Evolutionary conservation across 352 stramenopile species (phyloP).

Genomic region (Pythium sp.): DNA sequence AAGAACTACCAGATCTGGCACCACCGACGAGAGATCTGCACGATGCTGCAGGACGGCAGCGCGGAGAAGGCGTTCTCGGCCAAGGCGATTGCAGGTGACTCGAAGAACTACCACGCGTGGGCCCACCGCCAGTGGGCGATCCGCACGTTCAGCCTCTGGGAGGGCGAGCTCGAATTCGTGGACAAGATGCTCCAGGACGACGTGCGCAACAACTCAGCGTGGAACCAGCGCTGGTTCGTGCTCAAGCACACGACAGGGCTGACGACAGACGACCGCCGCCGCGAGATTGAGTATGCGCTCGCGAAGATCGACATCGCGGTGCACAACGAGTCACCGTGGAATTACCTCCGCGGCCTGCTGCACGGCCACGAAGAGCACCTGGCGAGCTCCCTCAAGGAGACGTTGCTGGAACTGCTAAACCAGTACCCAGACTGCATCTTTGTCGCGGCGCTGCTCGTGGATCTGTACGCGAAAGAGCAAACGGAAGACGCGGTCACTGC

Average conservation of each 20-base stretch:
- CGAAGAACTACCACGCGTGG: slow-evolving; percentile 99
- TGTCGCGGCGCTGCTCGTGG: slow-evolving; percentile 64
- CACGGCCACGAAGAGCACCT: slow-evolving; percentile 49
- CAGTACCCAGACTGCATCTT: slow-evolving; percentile 62
- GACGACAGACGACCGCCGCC: slow-evolving; percentile 32
- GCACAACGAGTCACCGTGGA: slow-evolving; percentile 92
- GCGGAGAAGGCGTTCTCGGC: slow-evolving; percentile 92
- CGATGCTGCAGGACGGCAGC: slow-evolving; percentile 71
- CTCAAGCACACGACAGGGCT: slow-evolving; percentile 53
- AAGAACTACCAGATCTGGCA: slow-evolving; percentile 99
- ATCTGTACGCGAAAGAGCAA: slow-evolving; percentile 59
- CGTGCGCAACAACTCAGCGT: slow-evolving; percentile 96
- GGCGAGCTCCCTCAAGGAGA: slow-evolving; percentile 34
- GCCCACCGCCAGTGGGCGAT: slow-evolving; percentile 95
- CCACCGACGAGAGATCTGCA: slow-evolving; percentile 94
- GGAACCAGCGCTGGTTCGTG: slow-evolving; percentile 89
- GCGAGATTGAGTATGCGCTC: slow-evolving; percentile 77
- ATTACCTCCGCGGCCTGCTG: slow-evolving; percentile 83
- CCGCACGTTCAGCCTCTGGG: slow-evolving; percentile 86
- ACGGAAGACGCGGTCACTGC: slow-evolving; percentile 35
- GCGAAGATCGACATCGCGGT: slow-evolving; percentile 60
- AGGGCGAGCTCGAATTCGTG: slow-evolving; percentile 91
- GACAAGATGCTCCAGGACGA: slow-evolving; percentile 89
- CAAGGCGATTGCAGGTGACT: slow-evolving; percentile 91
- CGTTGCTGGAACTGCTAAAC: slow-evolving; percentile 37